Evolutionary conservation across 1,284 basidiomycete genomes (phyloP), one percentile per base, ranked within the genome.

Genomic region (Xanthoconium separans): DNA sequence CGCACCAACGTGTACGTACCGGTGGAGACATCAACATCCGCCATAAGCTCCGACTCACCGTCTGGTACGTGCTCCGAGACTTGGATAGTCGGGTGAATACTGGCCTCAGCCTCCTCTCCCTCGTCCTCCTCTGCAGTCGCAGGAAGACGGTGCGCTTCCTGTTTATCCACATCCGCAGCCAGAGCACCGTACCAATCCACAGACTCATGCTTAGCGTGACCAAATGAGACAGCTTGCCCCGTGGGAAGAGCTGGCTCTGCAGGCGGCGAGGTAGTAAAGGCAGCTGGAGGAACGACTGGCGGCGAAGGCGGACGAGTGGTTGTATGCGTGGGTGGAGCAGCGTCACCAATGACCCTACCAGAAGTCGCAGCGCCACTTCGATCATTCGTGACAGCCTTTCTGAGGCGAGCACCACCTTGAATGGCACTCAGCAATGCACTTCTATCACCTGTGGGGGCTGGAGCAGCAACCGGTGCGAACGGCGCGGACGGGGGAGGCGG

Each of bases 171-270:
- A 71, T 96, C 92, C 40, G 87, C 87, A 10, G 95, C 94, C n/a
- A 96, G 77, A 39, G 86, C 89, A 52, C 85, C 82, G 68, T 93
- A 92, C 95, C 95, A 98, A 66, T 94, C 95, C 11, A 97, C 89
- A 27, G 87, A 90, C 70, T 95, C 89, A 57, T 89, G 80, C 65
- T 92, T 85, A 49, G 72, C 81, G 31, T 58, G 62, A 12, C 57
- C 47, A n/a, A 69, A 57, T 43, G 63, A 63, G 41, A 47, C 56
- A 22, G 40, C 55, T 44, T 57, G 44, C 43, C 63, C 64, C 68
- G 77, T 72, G 33, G 45, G 50, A 56, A 57, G 49, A 10, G 67
- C 51, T 15, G 47, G 41, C 13, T 69, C 59, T 10, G 58, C 53
- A n/a, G 60, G 64, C 33, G 65, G 71, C 46, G 61, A 61, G 22